phyloP scores from a whole-genome alignment of 371 early-diverging fungal species.

The Rhizopus arrhizus region DNA sequence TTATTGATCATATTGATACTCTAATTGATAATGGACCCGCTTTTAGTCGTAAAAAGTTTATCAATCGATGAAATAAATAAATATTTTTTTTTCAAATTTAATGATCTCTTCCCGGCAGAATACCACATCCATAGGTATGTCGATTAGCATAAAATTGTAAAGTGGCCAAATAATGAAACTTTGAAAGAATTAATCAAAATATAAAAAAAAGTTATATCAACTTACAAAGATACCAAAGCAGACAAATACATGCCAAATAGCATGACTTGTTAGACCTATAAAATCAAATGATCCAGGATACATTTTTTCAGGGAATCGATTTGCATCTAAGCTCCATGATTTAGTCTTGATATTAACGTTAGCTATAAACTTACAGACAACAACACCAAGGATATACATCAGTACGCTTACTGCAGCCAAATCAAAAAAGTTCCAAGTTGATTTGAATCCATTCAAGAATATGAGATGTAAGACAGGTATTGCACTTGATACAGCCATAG shows the following conservation, averaged over 20 bases:
- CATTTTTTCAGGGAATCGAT: slow-evolving; percentile 73
- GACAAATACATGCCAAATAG: slow-evolving; percentile 79
- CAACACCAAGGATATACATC: slow-evolving; percentile 56
- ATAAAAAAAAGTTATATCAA: background rate
- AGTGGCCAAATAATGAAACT: slow-evolving; percentile 53
- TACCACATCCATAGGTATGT: slow-evolving; percentile 41
- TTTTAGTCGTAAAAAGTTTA: background rate
- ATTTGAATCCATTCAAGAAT: slow-evolving; percentile 40
- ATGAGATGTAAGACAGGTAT: slow-evolving; percentile 54
- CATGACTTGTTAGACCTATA: slow-evolving; percentile 72
- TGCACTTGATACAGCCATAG: slow-evolving; percentile 56
- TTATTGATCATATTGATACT: slow-evolving; percentile 49
- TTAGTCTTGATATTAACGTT: background rate
- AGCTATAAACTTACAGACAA: slow-evolving; percentile 34
- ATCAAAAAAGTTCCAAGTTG: slow-evolving; percentile 48
- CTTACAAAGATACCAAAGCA: slow-evolving; percentile 63
- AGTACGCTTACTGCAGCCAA: slow-evolving; percentile 50
- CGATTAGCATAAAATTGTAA: slow-evolving; percentile 43
- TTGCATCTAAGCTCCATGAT: slow-evolving; percentile 38
- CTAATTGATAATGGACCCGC: slow-evolving; percentile 43
- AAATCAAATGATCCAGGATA: slow-evolving; percentile 76
- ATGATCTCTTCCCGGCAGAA: background rate
- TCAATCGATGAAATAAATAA: slow-evolving; percentile 5
- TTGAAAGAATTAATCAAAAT: background rate
- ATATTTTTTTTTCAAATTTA: too few relatives aligned